Conservation (phyloP, 495 filamentous ascomycete species). For the Darksidea phi region DNA sequence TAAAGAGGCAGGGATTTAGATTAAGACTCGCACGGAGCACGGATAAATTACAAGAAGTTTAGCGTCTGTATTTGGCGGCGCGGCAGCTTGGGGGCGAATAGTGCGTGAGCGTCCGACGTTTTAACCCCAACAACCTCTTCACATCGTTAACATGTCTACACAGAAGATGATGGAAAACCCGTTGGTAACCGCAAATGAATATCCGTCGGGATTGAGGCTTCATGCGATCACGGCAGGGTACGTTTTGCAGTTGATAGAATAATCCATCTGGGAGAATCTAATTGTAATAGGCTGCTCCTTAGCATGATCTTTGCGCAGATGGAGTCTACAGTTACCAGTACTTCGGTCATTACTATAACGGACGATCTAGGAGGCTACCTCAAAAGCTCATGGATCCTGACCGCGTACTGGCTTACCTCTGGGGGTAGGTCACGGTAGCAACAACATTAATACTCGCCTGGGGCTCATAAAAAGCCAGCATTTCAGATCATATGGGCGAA, state of each 20-base stretch:
- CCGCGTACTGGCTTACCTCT: conserved; percentile 16
- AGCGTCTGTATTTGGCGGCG: too few species aligned
- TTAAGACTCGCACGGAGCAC: too few species aligned
- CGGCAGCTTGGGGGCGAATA: too few species aligned
- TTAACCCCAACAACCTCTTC: too few species aligned
- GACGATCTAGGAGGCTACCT: conserved; percentile 11
- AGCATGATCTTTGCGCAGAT: conserved; percentile 55
- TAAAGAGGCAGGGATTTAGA: too few species aligned
- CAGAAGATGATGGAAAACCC: too few species aligned
- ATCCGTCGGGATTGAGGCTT: conserved; percentile 50
- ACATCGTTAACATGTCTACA: too few species aligned
- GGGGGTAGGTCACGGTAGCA: too few species aligned
- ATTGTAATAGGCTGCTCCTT: conserved; percentile 49
- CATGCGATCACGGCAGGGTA: conserved; percentile 45
- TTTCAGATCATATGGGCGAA: conserved; percentile 25
- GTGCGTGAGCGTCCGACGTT: too few species aligned
- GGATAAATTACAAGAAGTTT: too few species aligned
- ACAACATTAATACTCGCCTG: too few species aligned
- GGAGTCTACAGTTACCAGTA: conserved; percentile 58
- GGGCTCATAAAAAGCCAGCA: too few species aligned
- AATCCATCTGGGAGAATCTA: conserved; percentile 9
- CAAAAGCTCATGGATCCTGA: conserved; percentile 18
- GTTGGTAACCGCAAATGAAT: conserved; percentile 21
- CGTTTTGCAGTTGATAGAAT: not conserved
- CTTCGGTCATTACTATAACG: conserved; percentile 50